phyloP scores from a whole-genome alignment of 495 filamentous ascomycete species.

The Trichoderma orchidacearum region DNA sequence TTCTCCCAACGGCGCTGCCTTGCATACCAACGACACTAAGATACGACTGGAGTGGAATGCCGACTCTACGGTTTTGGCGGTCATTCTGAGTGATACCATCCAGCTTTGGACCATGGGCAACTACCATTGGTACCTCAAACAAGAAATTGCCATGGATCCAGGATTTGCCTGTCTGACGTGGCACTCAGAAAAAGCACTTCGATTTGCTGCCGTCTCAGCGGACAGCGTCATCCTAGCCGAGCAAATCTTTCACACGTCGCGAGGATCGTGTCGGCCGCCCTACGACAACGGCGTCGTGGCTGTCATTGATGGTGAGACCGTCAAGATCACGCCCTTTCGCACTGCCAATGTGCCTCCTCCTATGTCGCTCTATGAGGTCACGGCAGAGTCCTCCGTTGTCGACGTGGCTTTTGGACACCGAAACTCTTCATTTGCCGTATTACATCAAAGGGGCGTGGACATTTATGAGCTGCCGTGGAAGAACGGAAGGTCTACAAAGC shows the following conservation, averaged over 20 bases:
- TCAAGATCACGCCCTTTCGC: slow-evolving; percentile 79
- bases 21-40: slow-evolving; percentile 34
- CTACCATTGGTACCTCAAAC: slow-evolving; percentile 98
- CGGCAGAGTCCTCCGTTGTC: slow-evolving; percentile 44
- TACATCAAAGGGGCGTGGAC: slow-evolving; percentile 48
- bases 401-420: slow-evolving; percentile 63
- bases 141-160: slow-evolving; percentile 48
- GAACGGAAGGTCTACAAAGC: slow-evolving; percentile 16
- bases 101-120: slow-evolving; percentile 97
- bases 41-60: slow-evolving; percentile 73
- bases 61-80: slow-evolving; percentile 82
- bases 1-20: slow-evolving; percentile 28
- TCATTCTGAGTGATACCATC: slow-evolving; percentile 56
- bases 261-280: slow-evolving; percentile 55
- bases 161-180: slow-evolving; percentile 35
- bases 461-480: slow-evolving; percentile 52
- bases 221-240: slow-evolving; percentile 47
- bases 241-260: slow-evolving; percentile 51
- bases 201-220: slow-evolving; percentile 34
- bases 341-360: slow-evolving; percentile 81
- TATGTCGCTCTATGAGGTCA: slow-evolving; percentile 71
- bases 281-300: slow-evolving; percentile 70
- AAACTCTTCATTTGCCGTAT: slow-evolving; percentile 54
- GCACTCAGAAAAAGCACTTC: slow-evolving; percentile 75
- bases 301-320: slow-evolving; percentile 70